Percentiles rank a stretch among this genome's conserved stretches.
phyloP scores from a whole-genome alignment of 2,329 filamentous ascomycete genomes.

The Gaeumannomyces sp. region DNA sequence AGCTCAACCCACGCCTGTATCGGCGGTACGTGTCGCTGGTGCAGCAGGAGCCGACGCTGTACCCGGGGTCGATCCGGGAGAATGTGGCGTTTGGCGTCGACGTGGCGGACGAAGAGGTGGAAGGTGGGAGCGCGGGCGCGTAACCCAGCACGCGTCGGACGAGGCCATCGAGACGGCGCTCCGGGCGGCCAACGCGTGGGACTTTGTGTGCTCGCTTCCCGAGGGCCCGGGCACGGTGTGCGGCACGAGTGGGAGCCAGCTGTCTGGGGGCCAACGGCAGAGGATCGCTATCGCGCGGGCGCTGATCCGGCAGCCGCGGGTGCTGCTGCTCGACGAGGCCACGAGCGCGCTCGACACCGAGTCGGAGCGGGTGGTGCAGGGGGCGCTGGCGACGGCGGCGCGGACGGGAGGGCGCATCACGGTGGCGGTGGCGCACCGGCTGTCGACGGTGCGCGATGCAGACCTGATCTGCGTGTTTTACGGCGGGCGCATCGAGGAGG shows the following conservation, averaged over 20 bases:
- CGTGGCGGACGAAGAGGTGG: constrained; percentile 15
- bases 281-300: constrained; percentile 54
- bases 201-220: constrained; percentile 40
- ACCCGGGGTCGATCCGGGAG: constrained; percentile 39
- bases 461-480: constrained; percentile 54
- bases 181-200: constrained; percentile 40
- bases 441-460: constrained; percentile 49
- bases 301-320: constrained; percentile 48
- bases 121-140: not conserved
- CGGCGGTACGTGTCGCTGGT: constrained; percentile 48
- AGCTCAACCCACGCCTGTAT: constrained; percentile 43
- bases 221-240: constrained; percentile 48
- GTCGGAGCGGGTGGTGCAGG: constrained; percentile 45
- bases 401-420: constrained; percentile 9
- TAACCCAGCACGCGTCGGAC: constrained; percentile 21
- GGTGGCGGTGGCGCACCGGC: constrained; percentile 43
- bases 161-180: constrained; percentile 36
- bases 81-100: constrained; percentile 37
- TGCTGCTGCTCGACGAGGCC: constrained; percentile 56
- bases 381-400: constrained; percentile 36
- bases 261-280: constrained; percentile 56
- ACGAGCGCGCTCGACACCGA: constrained; percentile 44
- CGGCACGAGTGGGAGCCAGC: constrained; percentile 49
- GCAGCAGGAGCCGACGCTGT: constrained; percentile 50
- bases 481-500: constrained; percentile 43